These are phyloP conservation scores for Pythium phragmiticola DNA, from an alignment of 352 stramenopile species.

Conservation along the genomic window DNA sequence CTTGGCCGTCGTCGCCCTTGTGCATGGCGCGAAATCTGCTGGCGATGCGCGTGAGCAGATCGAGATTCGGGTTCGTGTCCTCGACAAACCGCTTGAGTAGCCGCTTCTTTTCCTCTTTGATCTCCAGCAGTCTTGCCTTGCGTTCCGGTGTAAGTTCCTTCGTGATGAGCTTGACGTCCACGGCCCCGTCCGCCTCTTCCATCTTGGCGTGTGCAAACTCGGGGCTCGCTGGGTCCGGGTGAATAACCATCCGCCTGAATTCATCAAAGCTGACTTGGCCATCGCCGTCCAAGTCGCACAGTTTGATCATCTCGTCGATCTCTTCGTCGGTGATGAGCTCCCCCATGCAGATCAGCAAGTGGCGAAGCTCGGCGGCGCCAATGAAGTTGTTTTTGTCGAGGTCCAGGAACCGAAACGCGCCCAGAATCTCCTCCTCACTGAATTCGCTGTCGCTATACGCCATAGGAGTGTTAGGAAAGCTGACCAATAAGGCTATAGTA, in stretches of 20 bases:
- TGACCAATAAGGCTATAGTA: background rate
- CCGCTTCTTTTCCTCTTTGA: constrained; percentile 73
- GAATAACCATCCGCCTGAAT: constrained; percentile 88
- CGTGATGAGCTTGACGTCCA: constrained; percentile 34
- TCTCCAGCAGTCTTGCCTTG: constrained; percentile 47
- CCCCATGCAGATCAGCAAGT: constrained; percentile 95
- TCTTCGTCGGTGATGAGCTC: constrained; percentile 95
- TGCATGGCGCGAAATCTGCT: constrained; percentile 62
- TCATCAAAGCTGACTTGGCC: constrained; percentile 92
- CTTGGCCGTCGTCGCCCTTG: constrained; percentile 35
- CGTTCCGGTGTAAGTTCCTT: constrained; percentile 47
- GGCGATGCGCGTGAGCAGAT: constrained; percentile 56
- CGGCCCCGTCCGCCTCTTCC: constrained; percentile 15
- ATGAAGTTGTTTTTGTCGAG: constrained; percentile 94
- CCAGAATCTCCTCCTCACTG: constrained; percentile 90
- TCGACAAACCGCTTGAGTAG: constrained; percentile 71
- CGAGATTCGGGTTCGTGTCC: constrained; percentile 62
- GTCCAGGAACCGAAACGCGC: constrained; percentile 91
- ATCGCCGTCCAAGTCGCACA: constrained; percentile 92
- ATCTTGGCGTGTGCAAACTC: constrained; percentile 66
- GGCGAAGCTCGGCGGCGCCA: constrained; percentile 88
- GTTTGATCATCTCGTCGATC: constrained; percentile 91
- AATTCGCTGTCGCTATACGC: constrained; percentile 68
- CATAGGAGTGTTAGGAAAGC: background rate
- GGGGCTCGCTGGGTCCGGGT: constrained; percentile 82